Percentiles rank a stretch among this genome's conserved stretches.
These are phyloP conservation scores for Venustampulla echinocandica DNA, from an alignment of 495 filamentous ascomycete species.

Conservation along the genomic window DNA sequence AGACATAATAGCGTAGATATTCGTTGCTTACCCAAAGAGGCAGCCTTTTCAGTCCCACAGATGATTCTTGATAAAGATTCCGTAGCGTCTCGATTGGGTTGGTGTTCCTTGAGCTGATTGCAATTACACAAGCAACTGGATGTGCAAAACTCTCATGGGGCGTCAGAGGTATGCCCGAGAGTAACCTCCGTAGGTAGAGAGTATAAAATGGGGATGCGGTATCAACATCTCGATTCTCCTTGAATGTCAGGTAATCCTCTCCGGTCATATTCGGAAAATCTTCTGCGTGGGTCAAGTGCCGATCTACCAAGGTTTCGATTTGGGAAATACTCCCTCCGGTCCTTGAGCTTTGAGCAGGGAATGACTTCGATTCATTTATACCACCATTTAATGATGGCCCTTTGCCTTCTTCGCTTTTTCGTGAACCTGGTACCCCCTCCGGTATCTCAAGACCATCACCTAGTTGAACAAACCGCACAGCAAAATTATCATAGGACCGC, in stretches of 20 bases:
- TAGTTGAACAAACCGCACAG: constrained; percentile 69
- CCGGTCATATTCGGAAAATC: constrained; percentile 32
- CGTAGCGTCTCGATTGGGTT: constrained; percentile 76
- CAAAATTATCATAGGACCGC: constrained; percentile 79
- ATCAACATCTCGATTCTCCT: constrained; percentile 29
- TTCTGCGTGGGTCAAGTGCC: constrained; percentile 44
- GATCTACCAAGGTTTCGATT: constrained; percentile 45
- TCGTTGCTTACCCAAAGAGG: constrained; percentile 81
- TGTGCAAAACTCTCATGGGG: constrained; percentile 91
- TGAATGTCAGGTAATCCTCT: constrained; percentile 24
- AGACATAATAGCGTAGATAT: constrained; percentile 88
- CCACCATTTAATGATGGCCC: constrained; percentile 15
- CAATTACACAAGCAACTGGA: constrained; percentile 91
- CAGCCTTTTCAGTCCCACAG: constrained; percentile 52
- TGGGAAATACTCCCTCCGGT: constrained; percentile 23
- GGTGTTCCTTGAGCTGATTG: constrained; percentile 79
- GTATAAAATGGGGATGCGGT: constrained; percentile 60
- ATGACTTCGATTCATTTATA: constrained; percentile 12
- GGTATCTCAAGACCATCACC: constrained; percentile 51
- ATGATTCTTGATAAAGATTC: constrained; percentile 70
- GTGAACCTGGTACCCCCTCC: constrained; percentile 26
- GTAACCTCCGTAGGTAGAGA: constrained; percentile 69
- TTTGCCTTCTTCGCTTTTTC: constrained; percentile 27
- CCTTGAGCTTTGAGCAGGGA: constrained; percentile 9
- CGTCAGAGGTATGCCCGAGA: constrained; percentile 66